Evolutionary conservation across 495 filamentous ascomycete species (phyloP).

Genomic region (Penicillium parvum): DNA sequence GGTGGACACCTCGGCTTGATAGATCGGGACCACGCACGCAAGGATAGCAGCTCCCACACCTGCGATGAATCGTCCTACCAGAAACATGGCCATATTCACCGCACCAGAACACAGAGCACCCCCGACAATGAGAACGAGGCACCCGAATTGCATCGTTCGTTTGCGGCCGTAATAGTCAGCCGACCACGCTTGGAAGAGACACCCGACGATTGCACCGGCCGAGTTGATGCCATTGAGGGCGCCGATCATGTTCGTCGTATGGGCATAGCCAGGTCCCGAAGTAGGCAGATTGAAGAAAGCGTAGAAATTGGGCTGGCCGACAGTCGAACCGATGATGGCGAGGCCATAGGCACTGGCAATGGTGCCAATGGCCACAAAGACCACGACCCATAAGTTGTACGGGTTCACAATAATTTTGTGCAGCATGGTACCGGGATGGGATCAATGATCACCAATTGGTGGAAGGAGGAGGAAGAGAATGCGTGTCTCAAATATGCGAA

Average conservation of each 20-base stretch:
- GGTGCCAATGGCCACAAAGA: constrained; percentile 23
- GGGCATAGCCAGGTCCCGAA: constrained; percentile 29
- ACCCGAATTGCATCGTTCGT: constrained; percentile 30
- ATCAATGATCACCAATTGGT: too few species aligned
- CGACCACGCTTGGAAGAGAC: constrained; percentile 20
- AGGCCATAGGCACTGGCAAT: constrained; percentile 36
- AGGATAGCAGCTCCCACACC: constrained; percentile 35
- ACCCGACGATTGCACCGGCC: constrained; percentile 31
- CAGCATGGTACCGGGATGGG: too few species aligned
- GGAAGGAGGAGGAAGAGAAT: too few species aligned
- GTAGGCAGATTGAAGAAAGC: constrained; percentile 30
- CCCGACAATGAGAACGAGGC: constrained; percentile 25
- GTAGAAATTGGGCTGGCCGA: constrained; percentile 43
- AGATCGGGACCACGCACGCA: constrained; percentile 30
- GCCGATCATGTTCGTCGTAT: constrained; percentile 36
- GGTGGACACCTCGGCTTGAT: constrained; percentile 25
- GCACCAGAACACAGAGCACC: constrained; percentile 34
- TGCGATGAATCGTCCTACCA: constrained; percentile 32
- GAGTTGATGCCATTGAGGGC: constrained; percentile 40
- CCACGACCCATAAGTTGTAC: constrained; percentile 19
- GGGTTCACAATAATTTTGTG: constrained; percentile 13
- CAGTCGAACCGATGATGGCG: constrained; percentile 41
- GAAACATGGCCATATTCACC: constrained; percentile 38
- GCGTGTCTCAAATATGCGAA: too few species aligned
- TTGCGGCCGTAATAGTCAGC: constrained; percentile 30